Conservation (phyloP, 345 rosid species). For the Moringa oleifera region DNA sequence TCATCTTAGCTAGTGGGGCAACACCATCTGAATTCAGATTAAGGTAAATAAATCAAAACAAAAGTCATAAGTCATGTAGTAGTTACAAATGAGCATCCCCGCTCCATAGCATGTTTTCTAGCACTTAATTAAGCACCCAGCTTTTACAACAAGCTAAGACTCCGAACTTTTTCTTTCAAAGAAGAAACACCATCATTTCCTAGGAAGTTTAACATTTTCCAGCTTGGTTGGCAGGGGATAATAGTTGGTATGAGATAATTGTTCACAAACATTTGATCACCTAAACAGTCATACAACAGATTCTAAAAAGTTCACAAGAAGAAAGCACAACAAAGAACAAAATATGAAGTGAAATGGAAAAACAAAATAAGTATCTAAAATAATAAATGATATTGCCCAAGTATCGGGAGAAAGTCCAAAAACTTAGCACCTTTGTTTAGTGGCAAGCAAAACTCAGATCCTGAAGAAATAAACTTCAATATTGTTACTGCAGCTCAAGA, state of each 20-base stretch:
- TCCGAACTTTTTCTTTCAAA: neutral
- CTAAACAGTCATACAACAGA: neutral
- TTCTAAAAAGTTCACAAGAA: too few relatives aligned
- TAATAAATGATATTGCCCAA: neutral
- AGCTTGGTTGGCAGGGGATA: neutral
- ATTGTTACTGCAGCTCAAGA: neutral
- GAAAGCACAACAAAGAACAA: neutral
- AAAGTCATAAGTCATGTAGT: too few relatives aligned
- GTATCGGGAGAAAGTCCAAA: neutral
- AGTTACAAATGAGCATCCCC: neutral
- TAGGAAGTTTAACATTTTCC: neutral
- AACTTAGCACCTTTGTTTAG: neutral
- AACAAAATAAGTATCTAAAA: neutral
- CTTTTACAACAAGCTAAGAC: neutral
- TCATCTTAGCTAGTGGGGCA: slow-evolving; percentile 36
- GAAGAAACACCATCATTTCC: neutral
- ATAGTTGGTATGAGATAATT: neutral
- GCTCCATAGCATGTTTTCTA: neutral
- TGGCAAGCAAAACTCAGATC: neutral
- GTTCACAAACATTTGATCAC: neutral
- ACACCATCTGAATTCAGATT: slow-evolving; percentile 22
- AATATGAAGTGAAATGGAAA: too few relatives aligned
- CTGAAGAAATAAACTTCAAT: neutral
- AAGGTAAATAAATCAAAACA: neutral
- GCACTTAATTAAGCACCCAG: neutral